phyloP scores from a whole-genome alignment of 306 rosid species.

The Phaseolus lunatus region DNA sequence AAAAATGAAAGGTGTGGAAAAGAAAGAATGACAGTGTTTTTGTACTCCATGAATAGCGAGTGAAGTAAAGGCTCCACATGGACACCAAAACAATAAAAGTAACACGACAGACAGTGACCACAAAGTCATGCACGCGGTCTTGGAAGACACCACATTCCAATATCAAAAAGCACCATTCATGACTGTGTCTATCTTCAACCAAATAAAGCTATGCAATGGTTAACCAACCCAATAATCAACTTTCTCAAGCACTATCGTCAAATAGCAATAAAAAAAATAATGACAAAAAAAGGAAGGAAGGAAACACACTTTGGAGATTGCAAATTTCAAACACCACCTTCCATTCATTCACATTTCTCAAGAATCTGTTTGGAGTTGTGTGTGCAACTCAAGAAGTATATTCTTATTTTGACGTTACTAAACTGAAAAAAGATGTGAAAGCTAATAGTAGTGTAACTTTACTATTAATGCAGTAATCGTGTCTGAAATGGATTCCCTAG shows the following conservation, averaged over 20 bases:
- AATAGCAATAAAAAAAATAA: background rate
- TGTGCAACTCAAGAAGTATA: too few relatives aligned
- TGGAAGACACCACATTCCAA: background rate
- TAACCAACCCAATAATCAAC: background rate
- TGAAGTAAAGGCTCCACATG: background rate
- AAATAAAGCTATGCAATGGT: background rate
- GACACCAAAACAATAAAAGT: background rate
- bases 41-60: background rate
- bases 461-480: background rate
- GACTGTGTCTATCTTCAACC: background rate
- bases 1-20: background rate
- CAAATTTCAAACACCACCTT: background rate
- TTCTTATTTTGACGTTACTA: too few relatives aligned
- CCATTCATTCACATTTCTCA: background rate
- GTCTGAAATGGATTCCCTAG: too few relatives aligned
- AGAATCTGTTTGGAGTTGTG: too few relatives aligned
- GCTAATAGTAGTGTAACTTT: background rate
- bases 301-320: background rate
- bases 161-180: background rate
- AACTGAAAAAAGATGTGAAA: too few relatives aligned
- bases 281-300: background rate
- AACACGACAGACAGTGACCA: background rate
- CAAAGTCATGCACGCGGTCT: background rate
- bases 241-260: conserved; percentile 1
- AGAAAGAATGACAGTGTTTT: background rate